These are phyloP conservation scores for Didymella sp. DNA, from an alignment of 2,329 filamentous ascomycete species.

Conservation along the genomic window DNA sequence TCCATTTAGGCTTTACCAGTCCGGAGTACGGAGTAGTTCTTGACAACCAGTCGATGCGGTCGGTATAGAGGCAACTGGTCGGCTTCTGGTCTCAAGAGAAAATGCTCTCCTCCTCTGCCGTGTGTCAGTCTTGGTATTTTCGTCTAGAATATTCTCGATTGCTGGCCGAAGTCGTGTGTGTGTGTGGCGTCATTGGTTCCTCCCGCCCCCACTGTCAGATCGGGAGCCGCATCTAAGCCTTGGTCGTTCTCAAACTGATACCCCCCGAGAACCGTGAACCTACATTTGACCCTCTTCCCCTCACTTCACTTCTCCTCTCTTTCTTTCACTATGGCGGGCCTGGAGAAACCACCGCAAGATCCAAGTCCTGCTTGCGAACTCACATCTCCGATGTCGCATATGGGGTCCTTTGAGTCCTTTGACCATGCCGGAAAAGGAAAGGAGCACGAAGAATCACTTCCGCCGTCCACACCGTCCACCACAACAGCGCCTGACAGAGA, in stretches of 20 bases:
- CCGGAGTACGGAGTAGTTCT: neutral
- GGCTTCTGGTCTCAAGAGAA: slow-evolving; percentile 1
- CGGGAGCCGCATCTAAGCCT: slow-evolving; percentile 2
- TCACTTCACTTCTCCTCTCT: slow-evolving; percentile 3
- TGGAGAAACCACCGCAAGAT: slow-evolving; percentile 4
- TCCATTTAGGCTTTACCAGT: slow-evolving; percentile 1
- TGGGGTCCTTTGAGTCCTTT: slow-evolving; percentile 3
- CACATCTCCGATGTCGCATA: slow-evolving; percentile 4
- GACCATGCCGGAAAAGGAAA: slow-evolving; percentile 5
- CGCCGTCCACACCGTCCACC: slow-evolving; percentile 4
- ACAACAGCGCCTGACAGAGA: slow-evolving; percentile 10
- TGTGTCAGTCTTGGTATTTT: neutral
- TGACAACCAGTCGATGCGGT: neutral
- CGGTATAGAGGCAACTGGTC: neutral
- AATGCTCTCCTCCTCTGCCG: slow-evolving; percentile 1
- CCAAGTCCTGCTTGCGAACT: slow-evolving; percentile 2
- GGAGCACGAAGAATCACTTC: slow-evolving; percentile 3
- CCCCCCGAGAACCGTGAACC: slow-evolving; percentile 2
- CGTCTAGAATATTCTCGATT: slow-evolving; percentile 1
- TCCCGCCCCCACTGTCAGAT: neutral
- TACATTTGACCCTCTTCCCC: slow-evolving; percentile 4
- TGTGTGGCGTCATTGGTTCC: slow-evolving; percentile 1
- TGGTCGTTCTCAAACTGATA: slow-evolving; percentile 2
- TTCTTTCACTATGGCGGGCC: slow-evolving; percentile 3
- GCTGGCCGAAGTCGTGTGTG: slow-evolving; percentile 1